Evolutionary conservation across 331 rosid species (phyloP).

Genomic region (Dryas integrifolia): DNA sequence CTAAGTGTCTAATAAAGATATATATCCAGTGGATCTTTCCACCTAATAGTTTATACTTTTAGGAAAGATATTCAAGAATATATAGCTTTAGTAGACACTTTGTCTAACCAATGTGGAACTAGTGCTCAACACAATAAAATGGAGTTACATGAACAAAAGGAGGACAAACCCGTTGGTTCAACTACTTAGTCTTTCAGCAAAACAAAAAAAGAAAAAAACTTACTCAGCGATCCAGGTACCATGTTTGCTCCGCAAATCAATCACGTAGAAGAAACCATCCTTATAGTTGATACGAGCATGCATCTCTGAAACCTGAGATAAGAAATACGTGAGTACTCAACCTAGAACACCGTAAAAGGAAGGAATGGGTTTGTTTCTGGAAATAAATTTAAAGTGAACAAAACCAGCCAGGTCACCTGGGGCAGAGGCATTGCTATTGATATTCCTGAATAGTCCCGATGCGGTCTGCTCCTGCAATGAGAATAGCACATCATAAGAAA

Average conservation of each 20-base stretch:
- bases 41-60: no score
- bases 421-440: slow-evolving; percentile 54
- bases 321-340: slow-evolving; percentile 7
- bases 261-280: slow-evolving; percentile 77
- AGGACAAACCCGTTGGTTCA: neutral
- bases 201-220: slow-evolving; percentile 15
- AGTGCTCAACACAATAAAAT: neutral
- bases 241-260: slow-evolving; percentile 66
- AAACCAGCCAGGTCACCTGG: slow-evolving; percentile 46
- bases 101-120: no score
- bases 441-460: slow-evolving; percentile 36
- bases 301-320: slow-evolving; percentile 59
- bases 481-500: slow-evolving; percentile 17
- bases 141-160: neutral
- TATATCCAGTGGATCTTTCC: no score
- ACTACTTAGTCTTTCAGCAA: neutral
- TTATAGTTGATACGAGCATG: slow-evolving; percentile 71
- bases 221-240: slow-evolving; percentile 90
- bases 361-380: slow-evolving; percentile 8
- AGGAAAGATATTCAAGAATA: no score
- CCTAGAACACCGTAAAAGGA: neutral
- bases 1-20: no score
- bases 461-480: slow-evolving; percentile 46
- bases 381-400: neutral
- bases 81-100: no score